Base-by-base conservation (phyloP, 2,329 filamentous ascomycete species). In the Aspergillus fumigatiaffinis region DNA sequence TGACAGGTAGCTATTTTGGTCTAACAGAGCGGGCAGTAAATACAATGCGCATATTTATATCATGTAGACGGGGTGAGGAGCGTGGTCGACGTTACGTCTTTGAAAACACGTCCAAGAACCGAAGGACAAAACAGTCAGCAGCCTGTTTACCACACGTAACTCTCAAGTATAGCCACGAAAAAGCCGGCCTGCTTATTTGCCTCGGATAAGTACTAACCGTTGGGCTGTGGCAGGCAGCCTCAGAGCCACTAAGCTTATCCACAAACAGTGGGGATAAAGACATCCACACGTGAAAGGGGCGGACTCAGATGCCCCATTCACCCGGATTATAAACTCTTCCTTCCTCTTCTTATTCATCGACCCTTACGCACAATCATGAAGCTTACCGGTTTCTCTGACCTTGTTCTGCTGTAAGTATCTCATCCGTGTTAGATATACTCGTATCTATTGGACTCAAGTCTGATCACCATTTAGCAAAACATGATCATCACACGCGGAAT, bases 401-500 rank as follows among this genome's bases (percentile, higher is more conserved):
- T 26, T 9, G 21, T n/a, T 21, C 21, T 25, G 5, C 14, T 17
- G 32, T 38, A 17, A 38, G 32, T 35, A 35, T 3, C 4, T 17
- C 14, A 35, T 7, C 3, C 4, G 17, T 35, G 14, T 12, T 5
- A 3, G 14, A 35, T 35, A 17, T 35, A 6, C 32, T 38, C 2
- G 5, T 14, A 38, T 17, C 14, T 3, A n/a, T 8, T 17, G 2
- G 32, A 38, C 32, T 17, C 32, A 38, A 6, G 2, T 17, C 32
- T 38, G 14, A 38, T 14, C 14, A 6, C 6, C 32, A 38, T 5
- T 17, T 3, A 38, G 32, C 32, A 38, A 17, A 38, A n/a, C 26
- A 79, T 81, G 76, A 57, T 79, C 23, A 73, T 82, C 56, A 79
- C 80, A 0, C 79, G 80, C 58, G 71, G 76, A 21, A 77, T 87